Conservation (phyloP, 2,329 filamentous ascomycete species). For the Phaeosphaeria sp. region DNA sequence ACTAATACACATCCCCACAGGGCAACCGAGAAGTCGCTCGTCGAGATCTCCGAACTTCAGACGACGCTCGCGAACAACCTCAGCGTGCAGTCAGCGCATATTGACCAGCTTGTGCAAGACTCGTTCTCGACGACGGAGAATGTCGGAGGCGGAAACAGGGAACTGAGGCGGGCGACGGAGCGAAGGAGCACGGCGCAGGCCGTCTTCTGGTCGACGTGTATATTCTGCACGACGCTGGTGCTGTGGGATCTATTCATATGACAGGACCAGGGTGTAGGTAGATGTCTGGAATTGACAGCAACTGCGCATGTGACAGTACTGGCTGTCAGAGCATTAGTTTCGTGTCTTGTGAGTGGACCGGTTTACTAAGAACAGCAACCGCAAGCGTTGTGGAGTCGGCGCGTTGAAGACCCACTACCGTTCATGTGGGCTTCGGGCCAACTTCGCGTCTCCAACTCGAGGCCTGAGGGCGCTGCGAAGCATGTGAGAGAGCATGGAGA, state of each 20-base stretch:
- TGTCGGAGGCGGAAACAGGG: constrained; percentile 83
- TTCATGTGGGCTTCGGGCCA: constrained; percentile 9
- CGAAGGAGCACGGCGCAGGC: constrained; percentile 58
- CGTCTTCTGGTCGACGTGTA: constrained; percentile 56
- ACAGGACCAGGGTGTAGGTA: constrained; percentile 4
- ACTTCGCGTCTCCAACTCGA: background rate
- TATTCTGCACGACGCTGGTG: constrained; percentile 55
- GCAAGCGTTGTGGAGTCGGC: constrained; percentile 20
- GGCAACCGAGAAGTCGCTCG: constrained; percentile 84
- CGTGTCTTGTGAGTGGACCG: constrained; percentile 17
- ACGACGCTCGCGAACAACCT: constrained; percentile 87
- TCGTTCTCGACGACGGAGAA: constrained; percentile 84
- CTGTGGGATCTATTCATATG: constrained; percentile 59
- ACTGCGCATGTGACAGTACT: background rate
- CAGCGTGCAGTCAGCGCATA: constrained; percentile 83
- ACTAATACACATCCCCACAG: constrained; percentile 57
- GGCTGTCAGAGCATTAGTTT: constrained; percentile 4
- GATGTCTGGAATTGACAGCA: background rate
- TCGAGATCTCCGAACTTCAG: constrained; percentile 93
- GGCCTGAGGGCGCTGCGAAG: constrained; percentile 2
- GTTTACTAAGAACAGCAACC: constrained; percentile 26
- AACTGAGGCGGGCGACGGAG: constrained; percentile 81
- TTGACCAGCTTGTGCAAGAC: constrained; percentile 86
- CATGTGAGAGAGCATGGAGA: constrained; percentile 29
- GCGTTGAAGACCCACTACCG: constrained; percentile 22